Evolutionary conservation across 2,329 filamentous ascomycete species (phyloP).

Genomic region (Apiospora koreana): DNA sequence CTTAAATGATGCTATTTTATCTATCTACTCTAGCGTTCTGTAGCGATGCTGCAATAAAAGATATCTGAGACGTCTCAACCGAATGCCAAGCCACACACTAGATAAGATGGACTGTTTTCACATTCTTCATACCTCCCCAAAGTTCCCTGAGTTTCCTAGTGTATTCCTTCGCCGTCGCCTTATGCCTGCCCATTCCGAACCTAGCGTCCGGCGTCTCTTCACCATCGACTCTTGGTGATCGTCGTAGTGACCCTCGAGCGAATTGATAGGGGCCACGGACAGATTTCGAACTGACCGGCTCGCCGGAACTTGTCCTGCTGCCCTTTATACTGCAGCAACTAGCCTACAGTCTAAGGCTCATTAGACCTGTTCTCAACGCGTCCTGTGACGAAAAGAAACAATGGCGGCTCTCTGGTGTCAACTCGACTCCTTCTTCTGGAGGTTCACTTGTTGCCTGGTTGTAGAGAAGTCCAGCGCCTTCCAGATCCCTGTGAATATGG

Average conservation of each 20-base stretch:
- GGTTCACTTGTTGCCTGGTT: not conserved
- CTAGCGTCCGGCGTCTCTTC: not conserved
- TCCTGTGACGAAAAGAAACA: not conserved
- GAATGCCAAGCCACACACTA: not conserved
- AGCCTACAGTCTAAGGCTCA: not conserved
- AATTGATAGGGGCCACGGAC: not conserved
- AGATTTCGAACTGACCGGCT: not conserved
- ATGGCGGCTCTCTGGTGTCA: not conserved
- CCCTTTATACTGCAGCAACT: not conserved
- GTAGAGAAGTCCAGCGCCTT: not conserved
- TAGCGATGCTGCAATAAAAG: too few species aligned
- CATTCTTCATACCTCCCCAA: not conserved
- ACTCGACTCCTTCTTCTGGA: not conserved
- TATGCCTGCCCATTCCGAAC: not conserved
- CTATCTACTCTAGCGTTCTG: too few species aligned
- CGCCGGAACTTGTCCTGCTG: not conserved
- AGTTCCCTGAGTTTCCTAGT: not conserved
- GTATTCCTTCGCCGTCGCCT: not conserved
- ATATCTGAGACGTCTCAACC: too few species aligned
- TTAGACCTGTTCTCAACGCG: not conserved
- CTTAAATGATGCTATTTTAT: too few species aligned
- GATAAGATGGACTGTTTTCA: not conserved
- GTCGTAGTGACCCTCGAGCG: not conserved
- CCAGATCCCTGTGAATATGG: not conserved
- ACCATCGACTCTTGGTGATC: not conserved